phyloP scores from a whole-genome alignment of 2,329 filamentous ascomycete genomes.

The Talaromyces pinophilus region DNA sequence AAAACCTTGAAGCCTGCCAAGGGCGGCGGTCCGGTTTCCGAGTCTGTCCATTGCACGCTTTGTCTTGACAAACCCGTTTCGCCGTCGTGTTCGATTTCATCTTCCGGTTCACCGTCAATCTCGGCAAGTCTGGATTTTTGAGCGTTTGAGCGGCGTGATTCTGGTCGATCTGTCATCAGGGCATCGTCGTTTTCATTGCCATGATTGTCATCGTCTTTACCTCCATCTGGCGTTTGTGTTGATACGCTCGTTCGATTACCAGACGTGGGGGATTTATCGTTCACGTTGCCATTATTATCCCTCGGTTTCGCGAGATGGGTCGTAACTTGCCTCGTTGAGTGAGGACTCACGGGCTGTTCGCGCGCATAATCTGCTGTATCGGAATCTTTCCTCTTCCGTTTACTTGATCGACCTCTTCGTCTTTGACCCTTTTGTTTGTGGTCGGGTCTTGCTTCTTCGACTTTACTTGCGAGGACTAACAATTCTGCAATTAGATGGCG shows the following conservation, averaged over 20 bases:
- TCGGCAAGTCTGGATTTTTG: background rate
- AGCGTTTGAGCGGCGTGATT: background rate
- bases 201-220: background rate
- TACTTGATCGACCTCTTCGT: constrained; percentile 38
- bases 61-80: background rate
- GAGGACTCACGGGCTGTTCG: constrained; percentile 32
- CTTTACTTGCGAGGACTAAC: constrained; percentile 67
- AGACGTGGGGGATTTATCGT: constrained; percentile 1
- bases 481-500: constrained; percentile 80
- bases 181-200: background rate
- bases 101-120: background rate
- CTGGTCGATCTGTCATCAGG: background rate
- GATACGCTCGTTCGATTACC: constrained; percentile 8
- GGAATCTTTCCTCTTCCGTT: constrained; percentile 43
- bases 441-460: constrained; percentile 51
- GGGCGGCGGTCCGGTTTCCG: constrained; percentile 40
- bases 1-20: constrained; percentile 76
- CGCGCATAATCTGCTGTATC: constrained; percentile 25
- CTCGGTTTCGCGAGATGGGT: constrained; percentile 6
- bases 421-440: constrained; percentile 34
- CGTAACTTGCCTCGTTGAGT: constrained; percentile 28
- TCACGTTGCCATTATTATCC: background rate
- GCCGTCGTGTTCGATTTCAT: background rate
- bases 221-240: constrained; percentile 11
- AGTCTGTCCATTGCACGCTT: background rate